Conservation (phyloP, 306 rosid species). For the Quercus berberidifolia region DNA sequence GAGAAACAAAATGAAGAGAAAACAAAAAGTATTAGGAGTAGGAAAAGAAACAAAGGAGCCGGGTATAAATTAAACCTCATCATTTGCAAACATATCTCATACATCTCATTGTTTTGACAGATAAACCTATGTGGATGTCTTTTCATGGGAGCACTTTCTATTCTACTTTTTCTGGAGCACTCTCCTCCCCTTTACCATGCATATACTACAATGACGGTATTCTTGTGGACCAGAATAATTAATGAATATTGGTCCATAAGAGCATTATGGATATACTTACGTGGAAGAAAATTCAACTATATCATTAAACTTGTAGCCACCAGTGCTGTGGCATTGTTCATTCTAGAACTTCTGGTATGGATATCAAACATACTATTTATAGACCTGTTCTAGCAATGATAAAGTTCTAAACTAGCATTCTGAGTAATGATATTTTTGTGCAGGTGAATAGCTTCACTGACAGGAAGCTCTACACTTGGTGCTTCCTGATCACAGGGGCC, state of each 20-base stretch:
- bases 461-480: constrained; percentile 85
- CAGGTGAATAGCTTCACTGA: constrained; percentile 85
- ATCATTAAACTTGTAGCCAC: constrained; percentile 48
- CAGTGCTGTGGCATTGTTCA: constrained; percentile 49
- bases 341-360: constrained; percentile 81
- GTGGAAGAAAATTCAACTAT: constrained; percentile 51
- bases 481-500: constrained; percentile 62
- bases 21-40: background rate
- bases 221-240: constrained; percentile 71
- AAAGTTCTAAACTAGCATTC: constrained; percentile 21
- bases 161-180: constrained; percentile 60
- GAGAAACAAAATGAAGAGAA: background rate
- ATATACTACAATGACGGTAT: constrained; percentile 63
- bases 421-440: constrained; percentile 22
- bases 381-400: constrained; percentile 9
- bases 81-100: background rate
- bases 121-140: constrained; percentile 62
- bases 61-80: background rate
- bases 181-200: constrained; percentile 93
- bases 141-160: constrained; percentile 50
- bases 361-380: constrained; percentile 15
- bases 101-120: constrained; percentile 41
- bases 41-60: background rate
- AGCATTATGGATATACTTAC: constrained; percentile 63
- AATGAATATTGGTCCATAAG: constrained; percentile 63